Evolutionary conservation across 306 rosid genomes (phyloP).

Genomic region (Quercus mongolica): DNA sequence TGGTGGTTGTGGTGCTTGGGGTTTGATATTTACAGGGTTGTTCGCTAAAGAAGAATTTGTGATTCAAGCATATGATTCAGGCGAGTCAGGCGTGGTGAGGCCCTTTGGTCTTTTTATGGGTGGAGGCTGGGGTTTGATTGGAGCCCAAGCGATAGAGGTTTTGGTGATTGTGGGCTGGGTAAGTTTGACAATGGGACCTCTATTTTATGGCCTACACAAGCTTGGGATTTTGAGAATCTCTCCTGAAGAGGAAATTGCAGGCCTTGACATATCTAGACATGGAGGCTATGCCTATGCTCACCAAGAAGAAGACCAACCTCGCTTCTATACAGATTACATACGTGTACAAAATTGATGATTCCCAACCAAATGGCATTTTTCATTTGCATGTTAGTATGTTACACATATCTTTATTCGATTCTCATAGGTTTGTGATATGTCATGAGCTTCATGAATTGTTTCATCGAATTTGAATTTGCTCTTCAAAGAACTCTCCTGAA

Average conservation of each 20-base stretch:
- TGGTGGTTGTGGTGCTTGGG: constrained; percentile 79
- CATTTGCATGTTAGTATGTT: background rate
- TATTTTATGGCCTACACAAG: constrained; percentile 49
- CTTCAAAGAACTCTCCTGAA: too few relatives aligned
- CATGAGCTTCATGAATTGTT: background rate
- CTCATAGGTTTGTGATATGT: background rate
- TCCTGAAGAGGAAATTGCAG: constrained; percentile 49
- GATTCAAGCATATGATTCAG: constrained; percentile 42
- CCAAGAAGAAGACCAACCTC: constrained; percentile 29
- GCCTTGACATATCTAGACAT: constrained; percentile 68
- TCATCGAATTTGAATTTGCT: background rate
- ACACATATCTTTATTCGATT: background rate
- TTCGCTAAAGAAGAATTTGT: constrained; percentile 68
- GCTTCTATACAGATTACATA: constrained; percentile 30
- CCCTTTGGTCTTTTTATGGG: constrained; percentile 68
- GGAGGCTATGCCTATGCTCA: constrained; percentile 65
- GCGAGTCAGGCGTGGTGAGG: constrained; percentile 24
- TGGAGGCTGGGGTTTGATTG: constrained; percentile 68
- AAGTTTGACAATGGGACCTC: constrained; percentile 65
- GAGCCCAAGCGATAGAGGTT: constrained; percentile 56
- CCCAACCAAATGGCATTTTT: background rate
- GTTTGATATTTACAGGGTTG: constrained; percentile 70
- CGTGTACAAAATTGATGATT: constrained; percentile 8
- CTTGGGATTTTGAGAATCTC: constrained; percentile 53
- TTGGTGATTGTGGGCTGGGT: constrained; percentile 60